Base-by-base conservation (phyloP, 148 eudicot genomes). In the Pouteria glomerata region DNA sequence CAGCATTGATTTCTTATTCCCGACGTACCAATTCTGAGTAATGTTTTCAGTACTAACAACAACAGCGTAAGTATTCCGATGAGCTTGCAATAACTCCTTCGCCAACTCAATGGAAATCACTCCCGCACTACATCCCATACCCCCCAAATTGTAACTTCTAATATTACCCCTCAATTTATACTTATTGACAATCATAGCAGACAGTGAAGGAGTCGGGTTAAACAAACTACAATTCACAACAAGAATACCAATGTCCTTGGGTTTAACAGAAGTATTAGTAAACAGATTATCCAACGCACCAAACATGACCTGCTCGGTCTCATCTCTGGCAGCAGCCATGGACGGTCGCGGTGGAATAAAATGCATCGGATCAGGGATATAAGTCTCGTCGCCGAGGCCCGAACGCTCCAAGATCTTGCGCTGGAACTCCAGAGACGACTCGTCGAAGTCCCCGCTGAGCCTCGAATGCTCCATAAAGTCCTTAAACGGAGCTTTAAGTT, bases 21-120 rank as follows among this genome's bases (percentile, higher is more conserved):
- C 78, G 19, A 68, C 83, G 27, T 88, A 88, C 89, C 87, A 83
- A 64, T 88, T 88, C 41, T 85, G 92, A 0, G 89, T 88, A 0
- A 88, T 88, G 55, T 85, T 88, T 57, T 88, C 92, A 0, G 87
- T 88, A 45, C 89, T 85, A 8, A 88, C 89, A 3, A 88, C 84
- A 4, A 88, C 78, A 1, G 92, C 92, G 19, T 65, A 83, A 13
- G 87, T 88, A 37, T 83, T 85, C 24, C 89, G 27, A 71, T 88
- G 89, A 30, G 85, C 80, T 67, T 82, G 92, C 30, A 88, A 67
- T 53, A 88, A 57, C 50, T 88, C 92, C 51, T 77, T 88, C 0
- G 89, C 92, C 0, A 88, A 79, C 71, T 85, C 89, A 5, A 88
- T 14, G 0, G 92, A 77, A 1, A 88, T 88, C 1, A 88, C 92